Base-by-base conservation (phyloP, 441 rosid species). In the Eruca vesicaria region DNA sequence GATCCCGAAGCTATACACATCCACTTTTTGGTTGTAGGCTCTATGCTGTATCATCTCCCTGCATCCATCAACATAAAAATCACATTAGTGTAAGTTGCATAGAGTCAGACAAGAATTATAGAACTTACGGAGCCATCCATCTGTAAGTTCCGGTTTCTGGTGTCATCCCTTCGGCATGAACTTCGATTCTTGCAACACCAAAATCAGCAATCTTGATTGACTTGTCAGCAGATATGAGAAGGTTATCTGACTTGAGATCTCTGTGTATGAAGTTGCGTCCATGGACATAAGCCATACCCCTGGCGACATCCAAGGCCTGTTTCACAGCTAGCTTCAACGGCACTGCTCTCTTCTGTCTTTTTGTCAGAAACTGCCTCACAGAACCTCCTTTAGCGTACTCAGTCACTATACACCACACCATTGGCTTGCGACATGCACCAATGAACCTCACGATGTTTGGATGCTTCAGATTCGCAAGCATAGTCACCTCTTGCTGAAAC, bases 41-140 rank as follows among this genome's bases (percentile, higher is more conserved):
- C 57, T 52, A 9, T 52, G 57, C 6, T 52, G 57, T 19, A 52
- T 52, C 57, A 52, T 52, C 57, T 52, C 57, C 7, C 57, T 52
- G 57, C 57, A 52, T 18, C 57, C 57, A 52, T 52, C 57, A 52
- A 52, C 57, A 52, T 11, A 50, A 45, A 52, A 52, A 52, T 52
- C 57, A 52, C 23, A 52, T 19, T 52, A 19, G 26, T 16, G 5
- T 50, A 50, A 50, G 23, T 50, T 50, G 11, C 0, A 53, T 10
- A 20, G 58, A 52, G 6, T 19, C 58, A 52, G 6, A 19, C 58
- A 52, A 52, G 58, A 53, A 52, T 16, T 1, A 52, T 55, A 83
- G 19, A 68, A 83, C 96, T 92, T 89, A 90, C 97, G 96, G 97
- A 64, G 97, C 97, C 97, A 92, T 92, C 97, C 97, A 92, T 23